A percentile compares a stretch with the other conserved stretches of the same genome.
Evolutionary conservation across 139 green algal genomes (phyloP).

Genomic region (Closterium sp.): DNA sequence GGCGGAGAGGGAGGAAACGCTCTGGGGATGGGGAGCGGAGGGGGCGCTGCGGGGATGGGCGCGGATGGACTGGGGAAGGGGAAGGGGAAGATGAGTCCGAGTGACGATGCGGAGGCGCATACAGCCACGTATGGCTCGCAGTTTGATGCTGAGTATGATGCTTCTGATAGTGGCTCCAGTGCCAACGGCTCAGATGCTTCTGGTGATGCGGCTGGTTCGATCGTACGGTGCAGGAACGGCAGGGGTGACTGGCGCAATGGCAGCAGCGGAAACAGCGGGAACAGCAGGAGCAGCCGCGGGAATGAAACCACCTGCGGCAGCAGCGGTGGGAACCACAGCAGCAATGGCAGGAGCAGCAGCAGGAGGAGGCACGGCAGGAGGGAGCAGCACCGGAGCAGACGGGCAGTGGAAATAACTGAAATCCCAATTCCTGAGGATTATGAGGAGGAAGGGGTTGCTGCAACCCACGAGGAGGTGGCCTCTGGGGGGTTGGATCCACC

Average conservation of each 20-base stretch:
- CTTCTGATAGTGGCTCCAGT: neutral
- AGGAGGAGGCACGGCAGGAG: neutral
- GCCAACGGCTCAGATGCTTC: neutral
- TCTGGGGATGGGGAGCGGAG: neutral
- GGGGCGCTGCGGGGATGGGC: no score
- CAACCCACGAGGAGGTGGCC: neutral
- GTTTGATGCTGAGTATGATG: neutral
- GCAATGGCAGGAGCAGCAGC: neutral
- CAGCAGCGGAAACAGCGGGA: neutral
- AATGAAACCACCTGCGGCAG: neutral
- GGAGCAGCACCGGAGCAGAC: neutral
- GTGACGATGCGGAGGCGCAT: neutral
- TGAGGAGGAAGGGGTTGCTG: neutral
- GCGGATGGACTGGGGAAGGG: neutral
- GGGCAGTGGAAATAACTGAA: neutral
- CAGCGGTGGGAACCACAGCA: neutral
- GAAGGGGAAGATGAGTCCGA: neutral
- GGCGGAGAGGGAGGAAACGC: no score
- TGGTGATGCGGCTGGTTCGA: neutral
- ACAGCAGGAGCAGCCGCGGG: neutral
- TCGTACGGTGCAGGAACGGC: neutral
- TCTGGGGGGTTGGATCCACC: neutral
- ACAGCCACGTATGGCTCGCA: neutral
- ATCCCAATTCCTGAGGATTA: neutral
- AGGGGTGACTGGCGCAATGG: neutral